Percentiles rank a stretch among this genome's conserved stretches.
Evolutionary conservation across 208 protist species (phyloP).

Genomic region (Leishmania major): DNA sequence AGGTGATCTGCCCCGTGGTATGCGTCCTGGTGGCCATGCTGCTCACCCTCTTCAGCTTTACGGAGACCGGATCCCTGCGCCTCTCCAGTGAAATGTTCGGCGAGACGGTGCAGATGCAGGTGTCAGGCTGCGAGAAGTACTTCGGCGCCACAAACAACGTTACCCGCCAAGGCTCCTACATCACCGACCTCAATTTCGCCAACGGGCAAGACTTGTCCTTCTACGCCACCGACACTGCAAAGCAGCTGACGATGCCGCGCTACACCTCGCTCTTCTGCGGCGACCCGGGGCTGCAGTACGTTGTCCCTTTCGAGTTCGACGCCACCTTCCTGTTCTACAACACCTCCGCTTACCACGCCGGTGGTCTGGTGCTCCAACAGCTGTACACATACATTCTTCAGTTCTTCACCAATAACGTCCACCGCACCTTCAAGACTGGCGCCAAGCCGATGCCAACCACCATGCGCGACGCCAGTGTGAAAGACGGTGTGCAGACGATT

Average conservation of each 20-base stretch:
- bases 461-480: constrained; percentile 22
- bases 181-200: constrained; percentile 31
- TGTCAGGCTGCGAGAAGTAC: constrained; percentile 37
- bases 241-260: constrained; percentile 34
- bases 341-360: constrained; percentile 51
- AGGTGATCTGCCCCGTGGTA: constrained; percentile 71
- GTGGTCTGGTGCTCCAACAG: constrained; percentile 40
- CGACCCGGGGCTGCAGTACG: constrained; percentile 41
- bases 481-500: constrained; percentile 40
- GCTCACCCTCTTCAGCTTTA: constrained; percentile 50
- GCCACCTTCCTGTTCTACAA: constrained; percentile 60
- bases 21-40: constrained; percentile 73
- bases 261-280: constrained; percentile 44
- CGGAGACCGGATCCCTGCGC: constrained; percentile 16
- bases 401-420: constrained; percentile 37
- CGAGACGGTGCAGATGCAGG: constrained; percentile 35
- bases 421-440: constrained; percentile 12
- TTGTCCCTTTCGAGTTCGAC: constrained; percentile 23
- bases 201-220: constrained; percentile 24
- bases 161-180: constrained; percentile 11
- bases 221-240: constrained; percentile 44
- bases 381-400: constrained; percentile 34
- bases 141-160: constrained; percentile 16
- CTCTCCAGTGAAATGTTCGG: constrained; percentile 49
- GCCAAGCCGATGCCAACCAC: constrained; percentile 43